Percentiles rank a stretch among this genome's conserved stretches.
Evolutionary conservation across 768 basidiomycete species (phyloP).

Genomic region (Agaricus sinodeliciosus): DNA sequence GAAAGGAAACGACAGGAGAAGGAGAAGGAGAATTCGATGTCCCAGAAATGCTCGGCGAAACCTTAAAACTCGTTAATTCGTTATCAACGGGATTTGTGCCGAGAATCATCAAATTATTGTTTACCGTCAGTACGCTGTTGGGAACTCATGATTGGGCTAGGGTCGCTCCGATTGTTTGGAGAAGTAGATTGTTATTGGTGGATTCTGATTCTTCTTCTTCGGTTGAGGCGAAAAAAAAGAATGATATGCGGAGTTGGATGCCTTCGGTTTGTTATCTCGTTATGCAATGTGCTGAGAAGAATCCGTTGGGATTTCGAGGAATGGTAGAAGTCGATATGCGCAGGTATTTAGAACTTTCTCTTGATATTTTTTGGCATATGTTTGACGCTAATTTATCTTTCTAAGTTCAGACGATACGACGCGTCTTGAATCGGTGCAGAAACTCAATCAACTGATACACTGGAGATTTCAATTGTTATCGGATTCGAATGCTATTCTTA

Average conservation of each 20-base stretch:
- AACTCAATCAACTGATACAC: conserved; percentile 49
- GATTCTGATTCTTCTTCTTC: conserved; percentile 22
- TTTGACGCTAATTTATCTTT: background rate
- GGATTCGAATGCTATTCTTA: conserved; percentile 41
- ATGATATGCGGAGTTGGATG: background rate
- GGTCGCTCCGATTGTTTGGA: conserved; percentile 55
- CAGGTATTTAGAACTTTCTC: conserved; percentile 30
- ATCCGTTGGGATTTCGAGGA: conserved; percentile 37
- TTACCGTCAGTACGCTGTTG: conserved; percentile 52
- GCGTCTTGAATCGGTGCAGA: conserved; percentile 46
- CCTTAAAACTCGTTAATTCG: conserved; percentile 33
- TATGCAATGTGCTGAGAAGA: conserved; percentile 71
- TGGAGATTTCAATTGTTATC: conserved; percentile 67
- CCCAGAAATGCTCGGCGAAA: conserved; percentile 27
- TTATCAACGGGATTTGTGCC: conserved; percentile 37
- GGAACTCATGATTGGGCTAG: conserved; percentile 40
- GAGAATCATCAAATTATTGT: conserved; percentile 53
- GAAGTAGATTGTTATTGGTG: conserved; percentile 38
- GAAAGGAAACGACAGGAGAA: conserved; percentile 10
- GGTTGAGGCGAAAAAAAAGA: conserved; percentile 2
- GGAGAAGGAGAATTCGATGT: conserved; percentile 19
- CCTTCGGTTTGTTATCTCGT: conserved; percentile 42
- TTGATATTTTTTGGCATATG: background rate
- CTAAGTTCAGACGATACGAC: conserved; percentile 41
- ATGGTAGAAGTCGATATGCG: conserved; percentile 49